Conservation (phyloP, 2,329 filamentous ascomycete genomes). For the Aspergillus ibericus region DNA sequence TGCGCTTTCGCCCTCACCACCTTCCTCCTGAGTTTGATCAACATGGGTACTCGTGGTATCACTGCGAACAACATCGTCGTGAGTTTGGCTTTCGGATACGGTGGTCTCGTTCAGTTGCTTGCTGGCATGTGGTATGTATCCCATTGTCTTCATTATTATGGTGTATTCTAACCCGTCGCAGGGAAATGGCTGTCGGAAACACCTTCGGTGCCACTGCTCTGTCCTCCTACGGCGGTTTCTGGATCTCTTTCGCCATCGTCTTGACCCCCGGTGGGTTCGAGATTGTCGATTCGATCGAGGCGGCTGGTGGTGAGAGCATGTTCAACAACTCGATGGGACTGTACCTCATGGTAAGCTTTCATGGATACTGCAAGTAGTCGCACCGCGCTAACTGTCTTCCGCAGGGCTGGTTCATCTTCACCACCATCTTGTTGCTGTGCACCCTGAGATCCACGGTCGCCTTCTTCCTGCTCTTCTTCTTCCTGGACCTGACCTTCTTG, state of each 20-base stretch:
- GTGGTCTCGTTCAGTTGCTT: constrained; percentile 74
- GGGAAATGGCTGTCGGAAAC: constrained; percentile 86
- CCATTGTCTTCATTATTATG: background rate
- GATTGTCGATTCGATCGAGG: constrained; percentile 49
- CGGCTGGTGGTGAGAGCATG: constrained; percentile 37
- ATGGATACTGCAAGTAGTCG: background rate
- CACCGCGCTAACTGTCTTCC: constrained; percentile 10
- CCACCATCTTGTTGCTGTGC: constrained; percentile 69
- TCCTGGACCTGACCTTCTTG: constrained; percentile 73
- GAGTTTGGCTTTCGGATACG: constrained; percentile 70
- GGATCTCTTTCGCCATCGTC: constrained; percentile 73
- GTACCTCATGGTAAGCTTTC: constrained; percentile 61
- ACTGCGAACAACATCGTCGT: constrained; percentile 65
- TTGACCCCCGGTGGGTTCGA: constrained; percentile 67
- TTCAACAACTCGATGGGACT: constrained; percentile 67
- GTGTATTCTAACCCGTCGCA: constrained; percentile 34
- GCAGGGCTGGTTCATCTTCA: constrained; percentile 81
- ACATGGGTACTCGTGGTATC: constrained; percentile 65
- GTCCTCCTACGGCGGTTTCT: constrained; percentile 81
- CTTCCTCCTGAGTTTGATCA: constrained; percentile 74
- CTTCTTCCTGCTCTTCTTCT: constrained; percentile 76
- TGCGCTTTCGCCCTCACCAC: constrained; percentile 79
- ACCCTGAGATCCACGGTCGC: constrained; percentile 75
- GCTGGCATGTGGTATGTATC: constrained; percentile 77
- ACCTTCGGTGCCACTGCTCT: constrained; percentile 81